Conservation (phyloP, 257 asterid species). For the Coffea canephora region DNA sequence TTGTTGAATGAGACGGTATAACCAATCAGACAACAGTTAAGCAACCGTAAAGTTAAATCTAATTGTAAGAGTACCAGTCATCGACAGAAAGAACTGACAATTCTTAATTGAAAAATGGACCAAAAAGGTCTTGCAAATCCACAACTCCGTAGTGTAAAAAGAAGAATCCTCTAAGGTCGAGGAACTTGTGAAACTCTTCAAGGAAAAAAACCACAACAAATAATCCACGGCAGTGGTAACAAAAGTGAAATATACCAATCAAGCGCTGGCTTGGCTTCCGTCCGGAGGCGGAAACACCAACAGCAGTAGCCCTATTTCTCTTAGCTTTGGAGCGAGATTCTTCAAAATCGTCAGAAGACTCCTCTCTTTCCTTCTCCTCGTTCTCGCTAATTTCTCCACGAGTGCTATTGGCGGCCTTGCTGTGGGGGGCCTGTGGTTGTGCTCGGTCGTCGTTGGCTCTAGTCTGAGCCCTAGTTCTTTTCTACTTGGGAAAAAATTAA, state of each 20-base stretch:
- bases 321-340: constrained; percentile 60
- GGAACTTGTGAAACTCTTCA: background rate
- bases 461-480: constrained; percentile 69
- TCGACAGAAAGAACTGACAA: background rate
- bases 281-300: constrained; percentile 63
- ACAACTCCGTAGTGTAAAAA: background rate
- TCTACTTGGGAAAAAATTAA: constrained; percentile 46
- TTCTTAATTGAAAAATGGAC: background rate
- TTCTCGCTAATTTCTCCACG: constrained; percentile 38
- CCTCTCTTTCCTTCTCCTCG: constrained; percentile 74
- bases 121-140: background rate
- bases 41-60: background rate
- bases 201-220: background rate
- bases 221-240: background rate
- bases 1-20: background rate
- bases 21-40: background rate
- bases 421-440: constrained; percentile 12
- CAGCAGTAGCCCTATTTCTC: constrained; percentile 54
- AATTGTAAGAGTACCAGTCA: background rate
- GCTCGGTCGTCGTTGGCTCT: constrained; percentile 33
- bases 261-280: constrained; percentile 44
- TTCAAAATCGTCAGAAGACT: constrained; percentile 71
- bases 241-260: constrained; percentile 49
- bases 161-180: background rate
- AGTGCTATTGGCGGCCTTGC: constrained; percentile 21